Evolutionary conservation across 139 green algal genomes (phyloP).

Genomic region (Coelastrella sp.): DNA sequence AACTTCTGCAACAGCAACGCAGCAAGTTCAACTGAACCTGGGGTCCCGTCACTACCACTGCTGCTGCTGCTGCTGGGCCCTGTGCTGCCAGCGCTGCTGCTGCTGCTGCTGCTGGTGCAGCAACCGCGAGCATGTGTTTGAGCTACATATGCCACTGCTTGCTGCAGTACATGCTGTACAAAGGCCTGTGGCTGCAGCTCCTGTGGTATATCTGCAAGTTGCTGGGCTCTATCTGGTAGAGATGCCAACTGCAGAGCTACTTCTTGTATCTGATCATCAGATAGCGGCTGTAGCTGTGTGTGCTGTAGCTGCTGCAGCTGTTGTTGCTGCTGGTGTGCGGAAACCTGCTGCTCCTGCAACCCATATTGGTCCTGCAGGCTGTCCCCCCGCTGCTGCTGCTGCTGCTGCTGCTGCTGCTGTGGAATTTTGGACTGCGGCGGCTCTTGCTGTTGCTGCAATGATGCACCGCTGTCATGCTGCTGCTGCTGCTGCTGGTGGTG

Average conservation of each 20-base stretch:
- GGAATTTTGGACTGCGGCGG: neutral
- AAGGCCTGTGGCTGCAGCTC: neutral
- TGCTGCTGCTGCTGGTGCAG: too few relatives aligned
- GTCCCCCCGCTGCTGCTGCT: too few relatives aligned
- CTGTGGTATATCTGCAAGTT: slow-evolving; percentile 14
- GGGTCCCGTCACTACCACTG: neutral
- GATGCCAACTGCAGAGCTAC: slow-evolving; percentile 30
- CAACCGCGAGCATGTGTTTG: neutral
- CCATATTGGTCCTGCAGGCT: too few relatives aligned
- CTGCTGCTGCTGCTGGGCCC: neutral
- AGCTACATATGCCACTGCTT: slow-evolving; percentile 46
- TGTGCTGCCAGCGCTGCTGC: neutral
- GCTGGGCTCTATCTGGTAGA: neutral
- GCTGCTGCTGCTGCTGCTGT: neutral
- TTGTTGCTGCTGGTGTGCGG: neutral
- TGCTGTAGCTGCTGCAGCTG: neutral
- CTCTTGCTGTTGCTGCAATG: neutral
- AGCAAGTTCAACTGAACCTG: neutral
- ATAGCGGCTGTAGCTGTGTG: slow-evolving; percentile 4
- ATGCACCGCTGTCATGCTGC: neutral
- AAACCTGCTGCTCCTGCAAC: neutral
- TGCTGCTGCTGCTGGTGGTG: slow-evolving; percentile 36
- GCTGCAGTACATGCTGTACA: slow-evolving; percentile 33
- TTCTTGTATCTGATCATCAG: neutral
- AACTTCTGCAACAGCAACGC: slow-evolving; percentile 41